Percentiles rank a stretch among this genome's conserved stretches.
Evolutionary conservation across 148 eudicot genomes (phyloP).

Genomic region (Cornus florida): DNA sequence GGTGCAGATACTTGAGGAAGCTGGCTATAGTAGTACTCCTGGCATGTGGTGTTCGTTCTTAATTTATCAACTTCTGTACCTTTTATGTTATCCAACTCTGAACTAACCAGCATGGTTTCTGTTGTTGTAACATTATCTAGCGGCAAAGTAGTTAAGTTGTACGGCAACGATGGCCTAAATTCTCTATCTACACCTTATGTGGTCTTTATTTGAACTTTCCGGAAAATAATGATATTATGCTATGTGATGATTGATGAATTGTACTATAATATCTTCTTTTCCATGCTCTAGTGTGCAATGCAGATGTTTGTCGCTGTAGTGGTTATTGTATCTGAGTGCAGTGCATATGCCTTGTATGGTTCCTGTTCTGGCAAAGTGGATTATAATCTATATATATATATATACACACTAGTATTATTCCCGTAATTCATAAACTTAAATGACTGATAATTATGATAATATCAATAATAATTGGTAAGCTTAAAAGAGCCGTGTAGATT

Average conservation of each 20-base stretch:
- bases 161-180: neutral
- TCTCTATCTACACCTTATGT: neutral
- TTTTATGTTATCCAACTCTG: neutral
- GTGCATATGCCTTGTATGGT: too few species aligned
- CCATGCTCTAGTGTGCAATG: neutral
- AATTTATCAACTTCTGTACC: neutral
- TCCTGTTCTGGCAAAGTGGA: too few species aligned
- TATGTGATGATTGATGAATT: neutral
- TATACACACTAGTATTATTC: too few species aligned
- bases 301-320: neutral
- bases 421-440: too few species aligned
- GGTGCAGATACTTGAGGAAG: conserved; percentile 18
- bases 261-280: too few species aligned
- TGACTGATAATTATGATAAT: too few species aligned
- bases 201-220: neutral
- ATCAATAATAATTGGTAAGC: too few species aligned
- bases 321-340: too few species aligned
- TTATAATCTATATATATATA: too few species aligned
- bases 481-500: too few species aligned
- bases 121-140: neutral
- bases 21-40: neutral
- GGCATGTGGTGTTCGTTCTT: neutral
- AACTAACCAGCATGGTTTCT: neutral
- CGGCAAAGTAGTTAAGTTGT: neutral
- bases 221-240: neutral